Evolutionary conservation across 2,329 filamentous ascomycete genomes (phyloP).

Genomic region (Trichoderma gracile): DNA sequence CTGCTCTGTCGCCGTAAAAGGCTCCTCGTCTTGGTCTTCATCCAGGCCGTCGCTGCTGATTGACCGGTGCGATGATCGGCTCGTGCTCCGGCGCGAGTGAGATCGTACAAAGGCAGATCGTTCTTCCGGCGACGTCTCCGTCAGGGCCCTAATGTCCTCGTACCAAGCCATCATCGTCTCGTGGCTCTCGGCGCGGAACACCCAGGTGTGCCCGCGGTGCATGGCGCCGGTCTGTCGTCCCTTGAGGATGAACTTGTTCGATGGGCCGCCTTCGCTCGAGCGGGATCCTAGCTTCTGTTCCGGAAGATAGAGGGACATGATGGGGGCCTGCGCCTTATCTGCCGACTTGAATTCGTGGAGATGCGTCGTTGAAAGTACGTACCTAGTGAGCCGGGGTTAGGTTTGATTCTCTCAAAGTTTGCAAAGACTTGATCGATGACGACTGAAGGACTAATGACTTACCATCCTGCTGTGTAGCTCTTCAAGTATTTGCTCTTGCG

Average conservation of each 20-base stretch:
- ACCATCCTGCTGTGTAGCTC: constrained; percentile 95
- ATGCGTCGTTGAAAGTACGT: constrained; percentile 93
- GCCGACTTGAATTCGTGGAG: constrained; percentile 99
- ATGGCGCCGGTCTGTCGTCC: constrained; percentile 89
- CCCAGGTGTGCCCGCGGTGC: constrained; percentile 78
- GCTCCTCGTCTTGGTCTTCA: constrained; percentile 69
- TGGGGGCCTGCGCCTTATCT: constrained; percentile 83
- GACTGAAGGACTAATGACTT: constrained; percentile 38
- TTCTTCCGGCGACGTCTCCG: constrained; percentile 84
- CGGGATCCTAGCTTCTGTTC: constrained; percentile 96
- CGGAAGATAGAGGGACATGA: constrained; percentile 94
- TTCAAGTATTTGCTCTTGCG: constrained; percentile 99
- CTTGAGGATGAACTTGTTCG: constrained; percentile 97
- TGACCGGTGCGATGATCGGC: constrained; percentile 63
- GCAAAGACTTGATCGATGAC: no score
- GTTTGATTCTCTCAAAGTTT: no score
- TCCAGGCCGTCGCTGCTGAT: constrained; percentile 76
- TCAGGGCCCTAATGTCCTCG: constrained; percentile 86
- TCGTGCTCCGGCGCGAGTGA: constrained; percentile 77
- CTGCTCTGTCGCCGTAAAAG: constrained; percentile 55
- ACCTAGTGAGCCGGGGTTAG: constrained; percentile 55
- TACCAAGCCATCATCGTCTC: constrained; percentile 98
- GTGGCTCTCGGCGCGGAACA: constrained; percentile 70
- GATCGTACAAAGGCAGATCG: constrained; percentile 82
- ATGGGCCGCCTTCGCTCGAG: constrained; percentile 77